These are phyloP conservation scores for Fraxinus excelsior DNA, from an alignment of 257 asterid genomes.

Conservation along the genomic window DNA sequence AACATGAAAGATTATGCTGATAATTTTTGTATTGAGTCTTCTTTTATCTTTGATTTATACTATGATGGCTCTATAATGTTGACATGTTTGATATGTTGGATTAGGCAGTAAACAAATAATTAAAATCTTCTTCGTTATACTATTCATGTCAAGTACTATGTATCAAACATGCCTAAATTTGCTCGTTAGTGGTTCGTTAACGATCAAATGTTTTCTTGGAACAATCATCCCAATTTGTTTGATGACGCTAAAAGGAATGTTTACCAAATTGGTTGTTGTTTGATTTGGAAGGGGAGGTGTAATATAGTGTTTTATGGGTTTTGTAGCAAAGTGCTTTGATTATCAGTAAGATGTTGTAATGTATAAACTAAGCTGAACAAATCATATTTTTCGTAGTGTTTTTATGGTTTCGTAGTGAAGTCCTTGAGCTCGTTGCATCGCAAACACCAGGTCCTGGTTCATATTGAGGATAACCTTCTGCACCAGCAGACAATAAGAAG, in stretches of 20 bases:
- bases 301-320: too few relatives aligned
- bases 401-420: constrained; percentile 4
- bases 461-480: constrained; percentile 76
- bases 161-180: background rate
- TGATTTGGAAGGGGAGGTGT: too few relatives aligned
- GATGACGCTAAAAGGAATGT: too few relatives aligned
- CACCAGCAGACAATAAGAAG: constrained; percentile 38
- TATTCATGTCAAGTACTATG: background rate
- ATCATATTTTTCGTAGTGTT: too few relatives aligned
- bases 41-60: too few relatives aligned
- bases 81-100: background rate
- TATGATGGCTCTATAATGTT: background rate
- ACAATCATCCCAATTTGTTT: too few relatives aligned
- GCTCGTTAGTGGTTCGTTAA: background rate
- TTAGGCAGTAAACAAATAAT: too few relatives aligned
- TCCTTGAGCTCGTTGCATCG: constrained; percentile 50
- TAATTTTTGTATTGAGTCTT: background rate
- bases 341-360: too few relatives aligned
- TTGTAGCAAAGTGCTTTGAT: too few relatives aligned
- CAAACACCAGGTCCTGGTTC: constrained; percentile 71
- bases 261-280: too few relatives aligned
- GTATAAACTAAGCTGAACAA: too few relatives aligned
- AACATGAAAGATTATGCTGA: background rate
- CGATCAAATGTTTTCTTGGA: background rate
- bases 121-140: background rate